Evolutionary conservation across 2,329 filamentous ascomycete genomes (phyloP).

Genomic region (Alternaria conjuncta): DNA sequence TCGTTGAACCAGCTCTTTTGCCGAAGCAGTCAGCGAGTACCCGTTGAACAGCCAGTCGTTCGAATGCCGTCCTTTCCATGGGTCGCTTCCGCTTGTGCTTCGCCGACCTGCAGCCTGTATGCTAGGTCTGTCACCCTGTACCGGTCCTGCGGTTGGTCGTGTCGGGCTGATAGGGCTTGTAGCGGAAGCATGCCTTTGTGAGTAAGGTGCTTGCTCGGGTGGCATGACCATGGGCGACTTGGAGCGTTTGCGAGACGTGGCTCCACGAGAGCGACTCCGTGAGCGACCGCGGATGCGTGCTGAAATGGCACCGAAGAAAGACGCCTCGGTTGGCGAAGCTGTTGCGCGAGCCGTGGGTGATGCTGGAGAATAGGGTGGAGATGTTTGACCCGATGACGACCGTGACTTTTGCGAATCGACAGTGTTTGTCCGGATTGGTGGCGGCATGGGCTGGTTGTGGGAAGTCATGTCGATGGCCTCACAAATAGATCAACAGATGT

Average conservation of each 20-base stretch:
- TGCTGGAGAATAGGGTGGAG: slow-evolving; percentile 25
- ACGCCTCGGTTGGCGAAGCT: slow-evolving; percentile 37
- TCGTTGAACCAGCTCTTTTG: slow-evolving; percentile 37
- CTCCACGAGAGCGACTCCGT: slow-evolving; percentile 38
- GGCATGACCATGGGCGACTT: slow-evolving; percentile 43
- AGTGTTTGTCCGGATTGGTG: slow-evolving; percentile 41
- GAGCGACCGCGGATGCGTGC: slow-evolving; percentile 43
- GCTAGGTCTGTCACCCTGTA: slow-evolving; percentile 31
- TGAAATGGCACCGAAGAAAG: slow-evolving; percentile 47
- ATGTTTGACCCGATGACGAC: slow-evolving; percentile 33
- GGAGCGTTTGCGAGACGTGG: slow-evolving; percentile 33
- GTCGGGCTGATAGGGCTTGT: slow-evolving; percentile 17
- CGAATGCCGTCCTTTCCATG: slow-evolving; percentile 47
- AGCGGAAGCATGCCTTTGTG: slow-evolving; percentile 8
- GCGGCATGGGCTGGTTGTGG: slow-evolving; percentile 35
- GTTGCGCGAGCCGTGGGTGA: slow-evolving; percentile 29
- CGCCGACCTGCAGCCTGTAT: slow-evolving; percentile 31
- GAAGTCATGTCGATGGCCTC: slow-evolving; percentile 28
- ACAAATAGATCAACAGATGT: neutral
- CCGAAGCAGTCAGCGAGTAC: slow-evolving; percentile 46
- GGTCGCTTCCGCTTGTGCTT: slow-evolving; percentile 42
- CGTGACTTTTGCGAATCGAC: slow-evolving; percentile 33
- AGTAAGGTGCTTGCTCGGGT: slow-evolving; percentile 26
- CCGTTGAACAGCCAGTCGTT: slow-evolving; percentile 50
- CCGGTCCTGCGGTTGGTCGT: slow-evolving; percentile 10